A percentile compares a stretch with the other conserved stretches of the same genome.
Conservation (phyloP, 1,139 yeast species). For the Yamadazyma jaroonii region DNA sequence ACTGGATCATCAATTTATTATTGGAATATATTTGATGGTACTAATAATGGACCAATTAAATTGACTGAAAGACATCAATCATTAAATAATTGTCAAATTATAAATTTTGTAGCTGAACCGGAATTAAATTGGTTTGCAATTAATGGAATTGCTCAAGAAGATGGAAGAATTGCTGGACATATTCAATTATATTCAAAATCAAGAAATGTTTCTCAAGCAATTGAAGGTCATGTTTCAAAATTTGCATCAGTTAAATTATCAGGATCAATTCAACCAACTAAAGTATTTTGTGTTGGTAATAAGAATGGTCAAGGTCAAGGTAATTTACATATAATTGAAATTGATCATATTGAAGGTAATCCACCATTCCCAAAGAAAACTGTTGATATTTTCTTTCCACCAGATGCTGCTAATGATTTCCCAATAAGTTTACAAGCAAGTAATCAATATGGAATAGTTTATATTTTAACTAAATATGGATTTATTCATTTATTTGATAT, state of each 20-base stretch:
- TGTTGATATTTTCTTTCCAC: slow-evolving; percentile 94
- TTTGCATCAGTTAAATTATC: slow-evolving; percentile 76
- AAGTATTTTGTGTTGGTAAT: slow-evolving; percentile 87
- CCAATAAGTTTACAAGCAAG: slow-evolving; percentile 92
- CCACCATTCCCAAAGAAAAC: slow-evolving; percentile 88
- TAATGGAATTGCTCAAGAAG: slow-evolving; percentile 92
- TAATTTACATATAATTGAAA: slow-evolving; percentile 88
- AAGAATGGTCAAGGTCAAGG: slow-evolving; percentile 85
- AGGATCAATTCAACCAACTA: slow-evolving; percentile 75
- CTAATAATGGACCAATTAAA: slow-evolving; percentile 69
- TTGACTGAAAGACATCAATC: slow-evolving; percentile 83
- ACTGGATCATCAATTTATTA: slow-evolving; percentile 72
- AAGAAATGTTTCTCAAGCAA: slow-evolving; percentile 92
- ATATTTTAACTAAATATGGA: slow-evolving; percentile 91
- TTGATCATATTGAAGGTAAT: slow-evolving; percentile 85
- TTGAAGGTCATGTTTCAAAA: slow-evolving; percentile 95
- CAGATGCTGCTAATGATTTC: slow-evolving; percentile 94
- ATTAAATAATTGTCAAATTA: slow-evolving; percentile 80
- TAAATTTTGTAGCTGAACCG: slow-evolving; percentile 82
- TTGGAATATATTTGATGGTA: slow-evolving; percentile 86
- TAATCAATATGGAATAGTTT: slow-evolving; percentile 79
- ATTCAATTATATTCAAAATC: slow-evolving; percentile 87
- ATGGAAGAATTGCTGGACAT: slow-evolving; percentile 94
- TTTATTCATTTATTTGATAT: slow-evolving; percentile 94
- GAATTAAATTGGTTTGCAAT: slow-evolving; percentile 91